phyloP scores from a whole-genome alignment of 2,329 filamentous ascomycete species.

The Hymenoscyphus linearis region DNA sequence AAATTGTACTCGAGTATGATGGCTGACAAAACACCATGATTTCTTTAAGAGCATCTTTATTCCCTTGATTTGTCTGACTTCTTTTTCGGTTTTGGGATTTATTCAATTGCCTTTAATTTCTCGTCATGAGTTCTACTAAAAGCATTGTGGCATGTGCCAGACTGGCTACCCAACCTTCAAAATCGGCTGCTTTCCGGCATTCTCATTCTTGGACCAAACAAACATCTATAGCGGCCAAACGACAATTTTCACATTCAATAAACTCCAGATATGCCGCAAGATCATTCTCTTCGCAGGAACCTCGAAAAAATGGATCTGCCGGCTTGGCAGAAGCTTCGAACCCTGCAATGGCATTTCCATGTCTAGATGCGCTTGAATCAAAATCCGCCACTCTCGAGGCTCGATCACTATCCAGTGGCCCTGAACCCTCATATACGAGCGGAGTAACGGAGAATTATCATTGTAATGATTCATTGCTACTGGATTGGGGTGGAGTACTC shows the following conservation, averaged over 20 bases:
- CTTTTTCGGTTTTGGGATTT: neutral
- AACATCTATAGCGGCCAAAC: conserved; percentile 13
- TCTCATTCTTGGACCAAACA: conserved; percentile 17
- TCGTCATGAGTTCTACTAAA: conserved; percentile 25
- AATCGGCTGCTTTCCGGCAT: conserved; percentile 5
- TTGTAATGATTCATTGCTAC: conserved; percentile 66
- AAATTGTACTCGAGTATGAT: neutral
- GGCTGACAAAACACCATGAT: neutral
- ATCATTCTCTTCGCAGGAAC: conserved; percentile 21
- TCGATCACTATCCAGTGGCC: conserved; percentile 65
- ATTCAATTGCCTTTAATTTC: neutral
- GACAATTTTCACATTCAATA: conserved; percentile 5
- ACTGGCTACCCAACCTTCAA: conserved; percentile 16
- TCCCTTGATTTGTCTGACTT: neutral
- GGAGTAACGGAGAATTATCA: conserved; percentile 77
- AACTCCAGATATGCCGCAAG: conserved; percentile 16
- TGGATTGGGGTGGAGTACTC: conserved; percentile 94
- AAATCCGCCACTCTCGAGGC: conserved; percentile 69
- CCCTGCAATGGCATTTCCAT: conserved; percentile 83
- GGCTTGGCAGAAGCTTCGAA: conserved; percentile 53
- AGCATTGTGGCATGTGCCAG: conserved; percentile 20
- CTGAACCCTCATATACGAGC: conserved; percentile 90
- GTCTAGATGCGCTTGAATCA: conserved; percentile 76
- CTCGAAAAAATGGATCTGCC: conserved; percentile 15
- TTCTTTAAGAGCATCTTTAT: neutral